phyloP scores from a whole-genome alignment of 2,329 filamentous ascomycete genomes.

The Pestalotiopsis sp. region DNA sequence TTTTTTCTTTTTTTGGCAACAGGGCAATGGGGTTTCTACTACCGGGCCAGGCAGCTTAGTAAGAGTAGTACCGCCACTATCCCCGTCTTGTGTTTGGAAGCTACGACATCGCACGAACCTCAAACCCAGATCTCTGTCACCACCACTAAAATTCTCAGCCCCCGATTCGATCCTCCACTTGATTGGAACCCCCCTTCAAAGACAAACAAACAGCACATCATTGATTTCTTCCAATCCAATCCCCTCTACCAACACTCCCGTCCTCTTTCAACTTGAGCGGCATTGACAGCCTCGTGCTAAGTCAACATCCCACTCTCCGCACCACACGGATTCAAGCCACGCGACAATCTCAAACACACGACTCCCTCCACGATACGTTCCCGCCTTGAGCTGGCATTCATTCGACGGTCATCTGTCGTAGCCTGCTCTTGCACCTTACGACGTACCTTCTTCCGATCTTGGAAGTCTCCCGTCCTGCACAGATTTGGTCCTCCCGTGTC shows the following conservation, averaged over 20 bases:
- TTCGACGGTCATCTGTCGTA: conserved; percentile 15
- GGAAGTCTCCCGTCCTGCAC: background rate
- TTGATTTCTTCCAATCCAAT: background rate
- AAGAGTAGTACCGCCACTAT: conserved; percentile 2
- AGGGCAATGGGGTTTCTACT: too few relatives aligned
- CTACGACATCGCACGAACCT: conserved; percentile 11
- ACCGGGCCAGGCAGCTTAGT: background rate
- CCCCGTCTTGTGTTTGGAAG: conserved; percentile 2
- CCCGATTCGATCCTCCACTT: conserved; percentile 1
- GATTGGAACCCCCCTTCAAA: background rate
- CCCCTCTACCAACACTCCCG: background rate
- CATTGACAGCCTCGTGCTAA: background rate
- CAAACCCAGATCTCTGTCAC: background rate
- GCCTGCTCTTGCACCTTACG: background rate
- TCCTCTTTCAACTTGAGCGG: background rate
- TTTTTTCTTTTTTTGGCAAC: too few relatives aligned
- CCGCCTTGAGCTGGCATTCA: conserved; percentile 3
- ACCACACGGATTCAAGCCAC: background rate
- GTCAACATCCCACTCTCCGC: background rate
- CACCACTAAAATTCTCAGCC: conserved; percentile 10
- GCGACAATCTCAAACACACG: background rate
- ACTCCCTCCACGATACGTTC: background rate
- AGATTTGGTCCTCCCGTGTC: background rate
- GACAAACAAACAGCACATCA: background rate
- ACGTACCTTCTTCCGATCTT: background rate